These are phyloP conservation scores for Fusarium coffeatum DNA, from an alignment of 2,329 filamentous ascomycete genomes.

Conservation along the genomic window DNA sequence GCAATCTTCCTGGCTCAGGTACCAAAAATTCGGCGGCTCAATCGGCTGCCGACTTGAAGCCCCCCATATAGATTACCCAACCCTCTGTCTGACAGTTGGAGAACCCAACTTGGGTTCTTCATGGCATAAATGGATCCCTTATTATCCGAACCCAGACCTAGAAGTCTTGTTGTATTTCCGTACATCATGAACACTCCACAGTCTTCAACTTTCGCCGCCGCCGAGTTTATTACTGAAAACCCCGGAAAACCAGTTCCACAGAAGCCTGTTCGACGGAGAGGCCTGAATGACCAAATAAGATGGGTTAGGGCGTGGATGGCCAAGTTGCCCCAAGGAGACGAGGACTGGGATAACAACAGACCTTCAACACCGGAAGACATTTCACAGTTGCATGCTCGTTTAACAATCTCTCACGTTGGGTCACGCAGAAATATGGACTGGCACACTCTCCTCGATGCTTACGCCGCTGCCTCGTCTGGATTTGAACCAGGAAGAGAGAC, in stretches of 20 bases:
- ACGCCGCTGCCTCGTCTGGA: conserved; percentile 38
- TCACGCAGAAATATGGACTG: conserved; percentile 42
- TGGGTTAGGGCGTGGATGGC: conserved; percentile 45
- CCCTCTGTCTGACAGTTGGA: conserved; percentile 28
- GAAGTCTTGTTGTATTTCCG: conserved; percentile 21
- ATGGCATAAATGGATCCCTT: conserved; percentile 31
- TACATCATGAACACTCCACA: conserved; percentile 38
- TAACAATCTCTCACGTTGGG: conserved; percentile 38
- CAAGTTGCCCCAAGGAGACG: conserved; percentile 44
- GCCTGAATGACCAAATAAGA: conserved; percentile 44
- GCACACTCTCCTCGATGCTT: conserved; percentile 40
- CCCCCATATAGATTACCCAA: conserved; percentile 37
- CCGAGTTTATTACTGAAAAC: conserved; percentile 44
- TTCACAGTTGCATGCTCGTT: conserved; percentile 30
- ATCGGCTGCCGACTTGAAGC: conserved; percentile 37
- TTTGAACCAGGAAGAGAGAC: conserved; percentile 41
- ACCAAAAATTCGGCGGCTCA: conserved; percentile 38
- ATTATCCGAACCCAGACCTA: conserved; percentile 24
- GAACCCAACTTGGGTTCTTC: conserved; percentile 28
- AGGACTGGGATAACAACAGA: conserved; percentile 45
- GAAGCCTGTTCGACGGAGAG: conserved; percentile 41
- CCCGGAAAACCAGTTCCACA: conserved; percentile 42
- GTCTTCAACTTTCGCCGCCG: conserved; percentile 35
- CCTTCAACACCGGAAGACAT: conserved; percentile 41
- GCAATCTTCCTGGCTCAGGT: conserved; percentile 37